These are phyloP conservation scores for Cochlearia excelsa DNA, from an alignment of 345 rosid species.

Conservation along the genomic window DNA sequence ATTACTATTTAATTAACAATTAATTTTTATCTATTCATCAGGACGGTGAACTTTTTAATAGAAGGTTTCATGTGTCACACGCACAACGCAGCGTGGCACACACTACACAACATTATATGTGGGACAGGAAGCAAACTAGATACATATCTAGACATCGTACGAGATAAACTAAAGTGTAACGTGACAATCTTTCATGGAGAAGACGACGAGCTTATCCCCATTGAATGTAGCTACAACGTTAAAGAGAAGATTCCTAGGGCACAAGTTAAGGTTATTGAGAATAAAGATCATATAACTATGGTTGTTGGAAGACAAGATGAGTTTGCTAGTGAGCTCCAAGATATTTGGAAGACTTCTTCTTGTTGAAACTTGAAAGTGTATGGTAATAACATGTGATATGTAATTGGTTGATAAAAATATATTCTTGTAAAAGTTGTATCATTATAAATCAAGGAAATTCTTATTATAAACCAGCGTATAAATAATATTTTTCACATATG, in stretches of 20 bases:
- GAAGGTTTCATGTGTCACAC: conserved; percentile 98
- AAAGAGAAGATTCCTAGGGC: conserved; percentile 64
- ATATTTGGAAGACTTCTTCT: conserved; percentile 59
- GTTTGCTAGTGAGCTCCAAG: conserved; percentile 76
- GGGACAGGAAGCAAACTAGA: conserved; percentile 88
- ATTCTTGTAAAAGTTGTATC: too few relatives aligned
- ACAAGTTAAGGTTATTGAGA: conserved; percentile 55
- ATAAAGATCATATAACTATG: conserved; percentile 86
- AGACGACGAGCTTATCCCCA: conserved; percentile 80
- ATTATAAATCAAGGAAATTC: too few relatives aligned
- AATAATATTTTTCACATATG: too few relatives aligned
- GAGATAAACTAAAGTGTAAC: conserved; percentile 57
- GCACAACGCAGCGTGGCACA: conserved; percentile 94
- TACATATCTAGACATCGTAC: conserved; percentile 60
- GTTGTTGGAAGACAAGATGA: conserved; percentile 81
- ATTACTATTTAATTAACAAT: neutral
- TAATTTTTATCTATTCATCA: conserved; percentile 26
- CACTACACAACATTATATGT: conserved; percentile 90
- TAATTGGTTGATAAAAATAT: too few relatives aligned
- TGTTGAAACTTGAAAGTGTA: conserved; percentile 17
- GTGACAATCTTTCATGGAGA: conserved; percentile 74
- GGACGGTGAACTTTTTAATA: conserved; percentile 71
- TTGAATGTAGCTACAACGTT: conserved; percentile 78
- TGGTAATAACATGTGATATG: too few relatives aligned
- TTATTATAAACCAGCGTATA: too few relatives aligned